phyloP scores from a whole-genome alignment of 257 asterid genomes.

The Anisodus acutangulus region DNA sequence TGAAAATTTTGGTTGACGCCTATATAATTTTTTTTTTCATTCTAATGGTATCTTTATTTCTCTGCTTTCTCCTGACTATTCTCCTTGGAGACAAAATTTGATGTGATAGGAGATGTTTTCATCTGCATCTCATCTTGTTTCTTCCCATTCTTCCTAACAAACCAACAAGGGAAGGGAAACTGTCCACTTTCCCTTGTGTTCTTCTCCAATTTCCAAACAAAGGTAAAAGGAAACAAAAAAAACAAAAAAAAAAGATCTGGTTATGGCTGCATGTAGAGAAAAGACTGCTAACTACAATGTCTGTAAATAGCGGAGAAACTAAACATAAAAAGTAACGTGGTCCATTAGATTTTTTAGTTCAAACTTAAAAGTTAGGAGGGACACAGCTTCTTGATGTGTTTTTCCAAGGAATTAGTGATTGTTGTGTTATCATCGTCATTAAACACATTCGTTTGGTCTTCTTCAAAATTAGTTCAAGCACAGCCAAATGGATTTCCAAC shows the following conservation, averaged over 20 bases:
- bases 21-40: neutral
- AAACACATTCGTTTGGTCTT: neutral
- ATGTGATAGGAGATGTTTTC: constrained; percentile 12
- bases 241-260: constrained; percentile 16
- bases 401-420: neutral
- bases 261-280: neutral
- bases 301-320: constrained; percentile 1
- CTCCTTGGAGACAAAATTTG: neutral
- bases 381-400: neutral
- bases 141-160: neutral
- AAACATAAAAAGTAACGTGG: neutral
- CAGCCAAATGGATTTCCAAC: constrained; percentile 1
- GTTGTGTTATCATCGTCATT: neutral
- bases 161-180: neutral
- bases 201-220: neutral
- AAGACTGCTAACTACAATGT: neutral
- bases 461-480: neutral
- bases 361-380: constrained; percentile 28
- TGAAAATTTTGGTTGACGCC: neutral
- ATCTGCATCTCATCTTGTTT: neutral
- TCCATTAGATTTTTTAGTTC: neutral
- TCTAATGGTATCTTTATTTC: neutral
- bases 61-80: neutral
- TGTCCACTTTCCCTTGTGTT: neutral
- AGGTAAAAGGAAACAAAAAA: neutral